A percentile compares a stretch with the other conserved stretches of the same genome.
phyloP scores from a whole-genome alignment of 2,329 filamentous ascomycete species.

The Gremmenia infestans region DNA sequence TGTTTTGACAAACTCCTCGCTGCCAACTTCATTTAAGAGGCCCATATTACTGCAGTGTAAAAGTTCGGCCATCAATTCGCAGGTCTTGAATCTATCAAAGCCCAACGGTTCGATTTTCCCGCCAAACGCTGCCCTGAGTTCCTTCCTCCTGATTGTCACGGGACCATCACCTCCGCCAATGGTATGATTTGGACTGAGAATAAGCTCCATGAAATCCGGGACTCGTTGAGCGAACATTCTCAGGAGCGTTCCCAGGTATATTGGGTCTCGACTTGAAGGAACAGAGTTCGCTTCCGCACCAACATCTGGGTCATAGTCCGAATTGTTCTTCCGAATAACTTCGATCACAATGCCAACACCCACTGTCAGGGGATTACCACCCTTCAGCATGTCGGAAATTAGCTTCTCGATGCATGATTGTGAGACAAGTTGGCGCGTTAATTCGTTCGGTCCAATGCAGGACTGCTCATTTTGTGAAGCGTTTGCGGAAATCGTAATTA shows the following conservation, averaged over 20 bases:
- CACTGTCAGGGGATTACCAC: slow-evolving; percentile 90
- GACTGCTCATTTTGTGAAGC: slow-evolving; percentile 97
- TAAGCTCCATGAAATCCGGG: slow-evolving; percentile 87
- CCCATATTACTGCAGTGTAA: slow-evolving; percentile 99
- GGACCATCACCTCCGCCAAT: slow-evolving; percentile 50
- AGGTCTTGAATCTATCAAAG: slow-evolving; percentile 98
- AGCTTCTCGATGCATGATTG: slow-evolving; percentile 75
- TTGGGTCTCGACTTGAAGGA: slow-evolving; percentile 84
- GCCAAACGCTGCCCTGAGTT: slow-evolving; percentile 83
- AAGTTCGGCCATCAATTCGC: slow-evolving; percentile 95
- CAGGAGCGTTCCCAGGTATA: slow-evolving; percentile 87
- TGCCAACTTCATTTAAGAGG: slow-evolving; percentile 83
- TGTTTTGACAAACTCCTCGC: slow-evolving; percentile 76
- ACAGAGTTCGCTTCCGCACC: slow-evolving; percentile 72
- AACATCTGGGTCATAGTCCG: slow-evolving; percentile 93
- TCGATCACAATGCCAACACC: slow-evolving; percentile 97
- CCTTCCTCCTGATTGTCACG: slow-evolving; percentile 63
- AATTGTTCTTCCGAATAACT: slow-evolving; percentile 98
- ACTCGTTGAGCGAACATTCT: slow-evolving; percentile 87
- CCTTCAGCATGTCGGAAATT: slow-evolving; percentile 86
- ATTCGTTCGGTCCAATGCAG: slow-evolving; percentile 96
- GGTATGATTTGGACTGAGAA: slow-evolving; percentile 65
- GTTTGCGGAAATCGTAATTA: slow-evolving; percentile 98
- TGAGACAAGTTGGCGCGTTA: slow-evolving; percentile 92
- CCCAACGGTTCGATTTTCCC: slow-evolving; percentile 88